These are phyloP conservation scores for Amanita fuliginea DNA, from an alignment of 768 basidiomycete genomes.

Conservation along the genomic window DNA sequence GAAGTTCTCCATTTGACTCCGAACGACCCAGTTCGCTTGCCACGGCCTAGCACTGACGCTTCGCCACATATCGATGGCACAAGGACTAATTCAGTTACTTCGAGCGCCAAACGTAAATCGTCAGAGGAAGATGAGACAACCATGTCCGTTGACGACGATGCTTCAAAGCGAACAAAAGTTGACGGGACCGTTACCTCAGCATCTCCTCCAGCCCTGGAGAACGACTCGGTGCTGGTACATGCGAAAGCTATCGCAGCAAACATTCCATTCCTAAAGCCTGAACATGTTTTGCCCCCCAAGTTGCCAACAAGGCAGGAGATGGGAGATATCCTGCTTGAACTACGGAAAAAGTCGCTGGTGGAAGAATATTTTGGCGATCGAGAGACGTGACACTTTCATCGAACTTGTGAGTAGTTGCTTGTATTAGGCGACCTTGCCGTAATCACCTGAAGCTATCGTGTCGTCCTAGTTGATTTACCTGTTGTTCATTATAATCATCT, in stretches of 20 bases:
- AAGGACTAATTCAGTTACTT: conserved; percentile 14
- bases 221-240: conserved; percentile 23
- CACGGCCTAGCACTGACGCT: conserved; percentile 8
- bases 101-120: conserved; percentile 43
- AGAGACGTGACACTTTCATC: conserved; percentile 12
- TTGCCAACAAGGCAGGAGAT: conserved; percentile 70
- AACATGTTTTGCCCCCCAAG: conserved; percentile 64
- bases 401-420: background rate
- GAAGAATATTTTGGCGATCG: conserved; percentile 56
- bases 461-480: background rate
- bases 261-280: conserved; percentile 66
- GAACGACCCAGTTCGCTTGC: conserved; percentile 29
- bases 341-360: conserved; percentile 73
- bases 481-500: background rate
- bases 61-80: conserved; percentile 11
- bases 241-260: conserved; percentile 56
- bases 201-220: conserved; percentile 10
- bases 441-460: background rate
- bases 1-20: conserved; percentile 39
- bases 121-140: conserved; percentile 32
- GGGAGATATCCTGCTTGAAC: conserved; percentile 61
- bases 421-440: background rate
- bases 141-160: conserved; percentile 23
- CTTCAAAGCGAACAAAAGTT: conserved; percentile 21
- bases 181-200: conserved; percentile 14